Percentiles rank a stretch among this genome's conserved stretches.
phyloP scores from a whole-genome alignment of 208 protist genomes.

The Crithidia bombi region DNA sequence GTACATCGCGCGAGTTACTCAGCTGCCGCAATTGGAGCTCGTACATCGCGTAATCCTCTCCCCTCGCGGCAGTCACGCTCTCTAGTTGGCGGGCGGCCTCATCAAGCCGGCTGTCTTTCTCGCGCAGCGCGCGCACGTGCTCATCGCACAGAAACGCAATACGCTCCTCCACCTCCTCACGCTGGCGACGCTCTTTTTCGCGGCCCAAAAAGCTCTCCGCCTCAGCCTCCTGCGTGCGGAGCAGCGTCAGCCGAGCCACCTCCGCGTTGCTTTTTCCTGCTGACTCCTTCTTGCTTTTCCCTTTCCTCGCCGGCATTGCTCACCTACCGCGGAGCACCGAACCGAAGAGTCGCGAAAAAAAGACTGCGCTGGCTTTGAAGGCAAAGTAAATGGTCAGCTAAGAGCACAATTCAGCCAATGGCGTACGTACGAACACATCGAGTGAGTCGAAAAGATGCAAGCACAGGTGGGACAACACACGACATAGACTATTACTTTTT shows the following conservation, averaged over 20 bases:
- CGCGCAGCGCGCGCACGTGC: slow-evolving; percentile 44
- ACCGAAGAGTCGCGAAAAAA: not conserved
- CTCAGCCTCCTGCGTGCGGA: slow-evolving; percentile 61
- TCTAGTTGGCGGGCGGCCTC: slow-evolving; percentile 55
- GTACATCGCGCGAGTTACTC: slow-evolving; percentile 53
- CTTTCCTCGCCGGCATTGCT: slow-evolving; percentile 43
- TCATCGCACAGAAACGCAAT: slow-evolving; percentile 72
- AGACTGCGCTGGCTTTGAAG: not conserved
- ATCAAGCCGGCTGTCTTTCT: slow-evolving; percentile 72
- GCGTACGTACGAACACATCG: no score
- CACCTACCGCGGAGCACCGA: not conserved
- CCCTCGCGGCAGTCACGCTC: slow-evolving; percentile 40
- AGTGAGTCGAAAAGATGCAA: no score
- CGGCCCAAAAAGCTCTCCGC: slow-evolving; percentile 68
- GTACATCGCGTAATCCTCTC: slow-evolving; percentile 39
- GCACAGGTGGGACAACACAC: no score
- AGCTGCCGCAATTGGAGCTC: slow-evolving; percentile 68
- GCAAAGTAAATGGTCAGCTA: no score
- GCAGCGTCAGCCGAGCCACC: slow-evolving; percentile 56
- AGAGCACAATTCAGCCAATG: no score
- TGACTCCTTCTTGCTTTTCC: slow-evolving; percentile 37
- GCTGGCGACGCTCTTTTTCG: slow-evolving; percentile 77
- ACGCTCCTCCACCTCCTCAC: slow-evolving; percentile 76
- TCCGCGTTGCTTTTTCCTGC: slow-evolving; percentile 50
- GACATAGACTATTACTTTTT: no score